Evolutionary conservation across 1,139 yeast genomes (phyloP).

Genomic region (Yamadazyma kanchanaburiensis): DNA sequence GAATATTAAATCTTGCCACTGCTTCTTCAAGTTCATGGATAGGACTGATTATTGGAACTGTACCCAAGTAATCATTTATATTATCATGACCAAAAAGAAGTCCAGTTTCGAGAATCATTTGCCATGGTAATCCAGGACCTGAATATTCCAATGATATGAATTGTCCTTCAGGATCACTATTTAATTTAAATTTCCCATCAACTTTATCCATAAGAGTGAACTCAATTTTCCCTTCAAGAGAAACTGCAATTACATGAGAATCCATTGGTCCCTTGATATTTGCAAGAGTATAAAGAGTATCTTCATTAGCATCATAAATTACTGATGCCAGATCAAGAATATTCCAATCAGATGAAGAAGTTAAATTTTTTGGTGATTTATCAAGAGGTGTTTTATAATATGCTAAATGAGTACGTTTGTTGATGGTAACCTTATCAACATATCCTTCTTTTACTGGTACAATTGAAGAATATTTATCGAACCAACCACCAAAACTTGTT

Average conservation of each 20-base stretch:
- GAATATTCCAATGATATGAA: slow-evolving; percentile 50
- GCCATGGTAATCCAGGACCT: slow-evolving; percentile 71
- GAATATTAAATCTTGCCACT: slow-evolving; percentile 40
- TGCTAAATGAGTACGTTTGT: slow-evolving; percentile 67
- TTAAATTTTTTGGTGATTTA: slow-evolving; percentile 38
- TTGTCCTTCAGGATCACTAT: slow-evolving; percentile 55
- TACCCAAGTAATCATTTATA: slow-evolving; percentile 4
- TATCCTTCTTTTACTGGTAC: slow-evolving; percentile 51
- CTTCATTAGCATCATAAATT: slow-evolving; percentile 50
- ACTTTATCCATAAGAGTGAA: slow-evolving; percentile 19
- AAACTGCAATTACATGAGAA: slow-evolving; percentile 26
- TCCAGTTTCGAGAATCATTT: slow-evolving; percentile 48
- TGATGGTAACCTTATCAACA: slow-evolving; percentile 65
- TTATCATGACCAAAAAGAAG: slow-evolving; percentile 23
- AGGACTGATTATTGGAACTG: slow-evolving; percentile 6
- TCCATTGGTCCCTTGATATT: slow-evolving; percentile 42
- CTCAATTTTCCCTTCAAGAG: slow-evolving; percentile 13
- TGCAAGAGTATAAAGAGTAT: slow-evolving; percentile 60
- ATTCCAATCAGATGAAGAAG: slow-evolving; percentile 64
- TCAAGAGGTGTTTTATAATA: slow-evolving; percentile 52
- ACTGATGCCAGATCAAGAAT: slow-evolving; percentile 53
- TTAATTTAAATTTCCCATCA: slow-evolving; percentile 30
- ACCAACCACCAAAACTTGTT: slow-evolving; percentile 55
- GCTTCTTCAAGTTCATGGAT: slow-evolving; percentile 12
- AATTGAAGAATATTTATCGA: slow-evolving; percentile 39